phyloP scores from a whole-genome alignment of 2,329 filamentous ascomycete genomes.

The Ascochyta rabiei region DNA sequence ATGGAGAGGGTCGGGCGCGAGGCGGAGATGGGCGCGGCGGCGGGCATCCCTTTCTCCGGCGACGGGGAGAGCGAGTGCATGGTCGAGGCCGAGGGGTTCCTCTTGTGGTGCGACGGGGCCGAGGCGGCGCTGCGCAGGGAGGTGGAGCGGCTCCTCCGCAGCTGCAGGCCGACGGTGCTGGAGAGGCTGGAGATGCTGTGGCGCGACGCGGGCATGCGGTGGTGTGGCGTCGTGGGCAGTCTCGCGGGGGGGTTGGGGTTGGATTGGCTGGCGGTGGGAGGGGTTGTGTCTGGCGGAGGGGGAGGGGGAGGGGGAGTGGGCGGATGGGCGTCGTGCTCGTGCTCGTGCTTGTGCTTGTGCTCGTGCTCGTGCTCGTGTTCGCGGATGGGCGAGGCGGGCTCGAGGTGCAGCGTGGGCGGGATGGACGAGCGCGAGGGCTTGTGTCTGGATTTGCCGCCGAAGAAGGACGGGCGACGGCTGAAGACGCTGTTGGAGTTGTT shows the following conservation, averaged over 20 bases:
- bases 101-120: constrained; percentile 34
- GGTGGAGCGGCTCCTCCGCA: constrained; percentile 48
- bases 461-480: constrained; percentile 41
- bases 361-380: background rate
- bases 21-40: constrained; percentile 22
- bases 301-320: constrained; percentile 7
- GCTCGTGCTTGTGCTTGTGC: too few relatives aligned
- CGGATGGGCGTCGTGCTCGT: background rate
- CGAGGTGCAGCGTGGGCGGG: constrained; percentile 5
- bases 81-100: constrained; percentile 41
- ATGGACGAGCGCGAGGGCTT: constrained; percentile 16
- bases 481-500: constrained; percentile 26
- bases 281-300: too few relatives aligned
- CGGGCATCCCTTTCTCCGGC: constrained; percentile 38
- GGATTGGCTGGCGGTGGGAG: constrained; percentile 24
- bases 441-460: constrained; percentile 28
- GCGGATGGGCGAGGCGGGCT: constrained; percentile 1
- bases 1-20: constrained; percentile 48
- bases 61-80: constrained; percentile 43
- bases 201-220: constrained; percentile 34
- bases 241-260: constrained; percentile 20
- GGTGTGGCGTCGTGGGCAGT: constrained; percentile 25
- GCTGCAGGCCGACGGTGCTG: constrained; percentile 46
- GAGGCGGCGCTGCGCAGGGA: constrained; percentile 50
- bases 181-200: constrained; percentile 46